Evolutionary conservation across 2,329 filamentous ascomycete genomes (phyloP), one percentile per base, ranked within the genome.

Genomic region (Botrytis cinerea): DNA sequence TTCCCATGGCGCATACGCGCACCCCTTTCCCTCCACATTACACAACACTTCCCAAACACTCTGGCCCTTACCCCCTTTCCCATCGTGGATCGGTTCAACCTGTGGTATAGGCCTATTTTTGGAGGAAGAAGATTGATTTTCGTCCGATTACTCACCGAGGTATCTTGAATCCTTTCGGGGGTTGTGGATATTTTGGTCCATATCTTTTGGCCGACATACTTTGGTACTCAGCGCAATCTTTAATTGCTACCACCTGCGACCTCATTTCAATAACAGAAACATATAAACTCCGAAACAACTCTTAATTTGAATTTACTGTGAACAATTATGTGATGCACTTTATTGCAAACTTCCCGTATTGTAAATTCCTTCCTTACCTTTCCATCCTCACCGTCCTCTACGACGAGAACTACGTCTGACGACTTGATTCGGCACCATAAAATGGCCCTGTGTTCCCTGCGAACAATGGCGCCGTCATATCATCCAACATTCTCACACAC

Each of bases 91-190:
- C 77, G 80, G 81, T 82, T 82, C 80, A 79, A 80, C 80, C 89
- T 84, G 86, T 93, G 91, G 91, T 90, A 85, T 87, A 86, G 90
- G 89, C 92, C 91, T 92, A 93, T 94, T 94, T 94, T 93, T 89
- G 89, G 88, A 87, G 87, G 85, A 93, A 92, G 92, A 87, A 95
- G 89, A 94, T 86, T 78, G 83, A 90, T 79, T n/a, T 69, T 48
- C 77, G 84, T 82, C 86, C 86, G 83, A 83, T 84, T 90, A 93
- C 91, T 93, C 91, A 93, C 89, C 91, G 87, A 87, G 85, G 84
- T 87, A 86, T 86, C 84, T 84, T 84, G 81, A 81, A 80, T 81
- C 43, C 46, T 74, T 82, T 80, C 70, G 60, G 51, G 60, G 78
- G 80, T 79, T 82, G 84, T 92, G 89, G 88, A 85, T 87, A 86